phyloP scores from a whole-genome alignment of 352 stramenopile species.

The Phytophthora constricta region DNA sequence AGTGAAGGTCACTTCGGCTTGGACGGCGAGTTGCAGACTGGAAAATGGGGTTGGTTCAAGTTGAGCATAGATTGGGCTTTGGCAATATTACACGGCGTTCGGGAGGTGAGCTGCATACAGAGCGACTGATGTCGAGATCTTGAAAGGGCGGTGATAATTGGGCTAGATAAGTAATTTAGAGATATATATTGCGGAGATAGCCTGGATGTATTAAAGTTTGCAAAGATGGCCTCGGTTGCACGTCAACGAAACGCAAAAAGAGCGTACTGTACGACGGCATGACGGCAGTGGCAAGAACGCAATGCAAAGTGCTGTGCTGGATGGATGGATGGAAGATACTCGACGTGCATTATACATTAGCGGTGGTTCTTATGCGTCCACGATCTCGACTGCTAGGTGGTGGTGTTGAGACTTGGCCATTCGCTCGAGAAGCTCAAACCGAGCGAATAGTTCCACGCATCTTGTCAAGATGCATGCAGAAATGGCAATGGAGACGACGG shows the following conservation, averaged over 20 bases:
- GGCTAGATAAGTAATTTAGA: background rate
- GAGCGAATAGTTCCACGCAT: constrained; percentile 35
- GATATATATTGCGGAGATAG: background rate
- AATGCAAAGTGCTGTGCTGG: background rate
- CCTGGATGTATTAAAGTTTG: background rate
- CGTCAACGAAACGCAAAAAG: background rate
- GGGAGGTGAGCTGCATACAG: background rate
- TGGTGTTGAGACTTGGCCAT: constrained; percentile 27
- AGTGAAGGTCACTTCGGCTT: background rate
- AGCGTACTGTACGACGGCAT: no score
- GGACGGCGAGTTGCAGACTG: constrained; percentile 26
- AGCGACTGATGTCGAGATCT: background rate
- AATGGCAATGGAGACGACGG: constrained; percentile 32
- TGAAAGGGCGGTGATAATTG: constrained; percentile 1
- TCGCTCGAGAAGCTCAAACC: constrained; percentile 30
- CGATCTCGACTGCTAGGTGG: background rate
- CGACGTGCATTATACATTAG: background rate
- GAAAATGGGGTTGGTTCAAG: constrained; percentile 6
- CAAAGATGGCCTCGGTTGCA: background rate
- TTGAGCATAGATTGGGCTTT: background rate
- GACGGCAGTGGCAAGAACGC: background rate
- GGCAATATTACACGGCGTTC: background rate
- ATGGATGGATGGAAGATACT: background rate
- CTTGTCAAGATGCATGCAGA: constrained; percentile 17
- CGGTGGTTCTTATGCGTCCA: background rate